These are phyloP conservation scores for Pseudogymnoascus sp. DNA, from an alignment of 2,329 filamentous ascomycete species.

Conservation along the genomic window DNA sequence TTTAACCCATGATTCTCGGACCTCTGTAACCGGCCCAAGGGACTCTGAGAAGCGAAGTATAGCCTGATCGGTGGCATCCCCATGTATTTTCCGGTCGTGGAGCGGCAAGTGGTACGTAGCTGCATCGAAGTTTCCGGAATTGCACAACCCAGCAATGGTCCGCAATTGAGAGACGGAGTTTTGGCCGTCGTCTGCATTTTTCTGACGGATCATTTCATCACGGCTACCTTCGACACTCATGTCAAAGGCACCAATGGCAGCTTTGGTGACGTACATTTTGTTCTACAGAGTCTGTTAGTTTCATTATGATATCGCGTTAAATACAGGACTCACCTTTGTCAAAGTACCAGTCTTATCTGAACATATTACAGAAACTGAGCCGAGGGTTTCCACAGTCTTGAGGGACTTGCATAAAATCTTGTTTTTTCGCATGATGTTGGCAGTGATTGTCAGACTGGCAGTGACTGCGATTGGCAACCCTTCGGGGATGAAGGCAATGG, in stretches of 20 bases:
- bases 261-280: constrained; percentile 66
- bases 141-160: constrained; percentile 60
- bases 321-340: constrained; percentile 33
- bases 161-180: constrained; percentile 51
- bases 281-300: constrained; percentile 39
- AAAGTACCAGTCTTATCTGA: constrained; percentile 72
- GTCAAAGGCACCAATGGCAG: constrained; percentile 47
- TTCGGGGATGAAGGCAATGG: constrained; percentile 70
- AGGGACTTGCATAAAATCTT: constrained; percentile 74
- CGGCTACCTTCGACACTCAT: constrained; percentile 42
- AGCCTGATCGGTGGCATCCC: constrained; percentile 71
- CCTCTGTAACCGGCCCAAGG: constrained; percentile 51
- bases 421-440: constrained; percentile 69
- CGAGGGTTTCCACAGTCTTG: constrained; percentile 70
- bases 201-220: constrained; percentile 32
- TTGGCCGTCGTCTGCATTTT: constrained; percentile 23
- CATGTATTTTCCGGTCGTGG: constrained; percentile 56
- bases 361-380: constrained; percentile 65
- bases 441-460: constrained; percentile 65
- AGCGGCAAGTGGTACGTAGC: constrained; percentile 53
- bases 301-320: constrained; percentile 24
- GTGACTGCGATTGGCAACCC: constrained; percentile 65
- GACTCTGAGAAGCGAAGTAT: constrained; percentile 64
- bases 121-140: constrained; percentile 68
- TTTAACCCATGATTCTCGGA: constrained; percentile 57